Evolutionary conservation across 2,329 filamentous ascomycete species (phyloP).

Genomic region (Corinectria fuckeliana): DNA sequence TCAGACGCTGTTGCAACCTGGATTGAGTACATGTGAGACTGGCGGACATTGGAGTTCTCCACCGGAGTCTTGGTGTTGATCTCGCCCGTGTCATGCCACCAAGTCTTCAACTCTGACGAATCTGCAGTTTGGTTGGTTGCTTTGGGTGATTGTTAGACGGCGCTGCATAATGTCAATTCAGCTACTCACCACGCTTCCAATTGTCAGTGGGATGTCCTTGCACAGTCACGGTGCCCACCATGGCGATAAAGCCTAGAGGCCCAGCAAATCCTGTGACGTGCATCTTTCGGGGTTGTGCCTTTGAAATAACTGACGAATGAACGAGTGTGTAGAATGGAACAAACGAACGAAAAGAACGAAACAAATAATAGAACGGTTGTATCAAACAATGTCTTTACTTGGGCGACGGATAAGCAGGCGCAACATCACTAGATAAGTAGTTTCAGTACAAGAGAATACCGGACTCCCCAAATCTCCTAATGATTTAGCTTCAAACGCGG

Average conservation of each 20-base stretch:
- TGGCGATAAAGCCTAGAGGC: not conserved
- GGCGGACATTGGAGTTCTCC: constrained; percentile 23
- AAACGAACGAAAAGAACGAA: not conserved
- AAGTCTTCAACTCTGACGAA: constrained; percentile 11
- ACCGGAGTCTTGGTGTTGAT: constrained; percentile 24
- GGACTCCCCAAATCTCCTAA: too few species aligned
- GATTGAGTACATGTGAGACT: constrained; percentile 25
- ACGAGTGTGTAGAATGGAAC: not conserved
- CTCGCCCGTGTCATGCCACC: constrained; percentile 28
- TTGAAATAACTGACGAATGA: not conserved
- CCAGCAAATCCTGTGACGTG: not conserved
- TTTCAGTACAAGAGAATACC: too few species aligned
- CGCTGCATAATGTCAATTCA: too few species aligned
- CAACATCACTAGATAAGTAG: not conserved
- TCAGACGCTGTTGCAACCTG: constrained; percentile 13
- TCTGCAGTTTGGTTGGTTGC: not conserved
- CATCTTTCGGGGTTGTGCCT: not conserved
- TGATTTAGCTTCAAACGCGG: not conserved
- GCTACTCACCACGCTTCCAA: not conserved
- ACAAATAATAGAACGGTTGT: not conserved
- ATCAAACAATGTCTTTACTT: not conserved
- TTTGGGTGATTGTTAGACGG: not conserved
- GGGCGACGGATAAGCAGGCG: not conserved
- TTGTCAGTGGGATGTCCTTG: not conserved
- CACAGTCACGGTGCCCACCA: not conserved